Evolutionary conservation across 768 basidiomycete genomes (phyloP), one percentile per base, ranked within the genome.

Genomic region (Phlegmacium glaucopus): DNA sequence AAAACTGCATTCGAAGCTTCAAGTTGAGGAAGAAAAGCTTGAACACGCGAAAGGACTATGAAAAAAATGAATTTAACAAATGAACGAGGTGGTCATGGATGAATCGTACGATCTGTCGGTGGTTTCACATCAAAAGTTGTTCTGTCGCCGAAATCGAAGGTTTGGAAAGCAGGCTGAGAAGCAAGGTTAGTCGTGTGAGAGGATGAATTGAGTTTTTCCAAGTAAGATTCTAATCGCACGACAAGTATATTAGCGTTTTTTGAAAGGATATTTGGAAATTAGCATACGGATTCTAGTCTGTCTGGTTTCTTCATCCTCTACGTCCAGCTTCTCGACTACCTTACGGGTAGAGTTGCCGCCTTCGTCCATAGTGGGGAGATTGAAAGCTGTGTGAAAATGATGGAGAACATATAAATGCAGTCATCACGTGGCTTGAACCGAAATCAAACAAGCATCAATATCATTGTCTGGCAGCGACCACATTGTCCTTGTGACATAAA

Each of bases 11-110:
- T 88, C 2, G 85, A 83, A 10, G 80, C 82, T 39, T 81, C 77
- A 13, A 88, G 67, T 53, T 79, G 69, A 2, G 85, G 85, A 5
- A 89, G 74, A 58, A 89, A 88, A 0, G 79, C 75, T 59, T 80
- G 77, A 4, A 87, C 71, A 13, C 85, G 79, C 9, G 78, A 71
- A 6, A 90, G 67, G 15, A 89, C 87, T 89, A 52, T 2, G 34
- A 27, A 18, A n/a, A n/a, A 17, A 9, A 34, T 12, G 22, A 47
- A 10, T 29, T 39, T 37, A 18, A 25, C 10, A 16, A 9, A 45
- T 9, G 29, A 15, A 45, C 22, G 41, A 48, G 32, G 17, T 25
- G 25, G 42, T 13, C 44, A 30, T 15, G 27, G 15, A 12, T 29
- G 67, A 13, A 8, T 8, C 80, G 45, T 58, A 82, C 82, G 70